phyloP scores from a whole-genome alignment of 768 basidiomycete genomes.

The Neoboletus subvelutipes region DNA sequence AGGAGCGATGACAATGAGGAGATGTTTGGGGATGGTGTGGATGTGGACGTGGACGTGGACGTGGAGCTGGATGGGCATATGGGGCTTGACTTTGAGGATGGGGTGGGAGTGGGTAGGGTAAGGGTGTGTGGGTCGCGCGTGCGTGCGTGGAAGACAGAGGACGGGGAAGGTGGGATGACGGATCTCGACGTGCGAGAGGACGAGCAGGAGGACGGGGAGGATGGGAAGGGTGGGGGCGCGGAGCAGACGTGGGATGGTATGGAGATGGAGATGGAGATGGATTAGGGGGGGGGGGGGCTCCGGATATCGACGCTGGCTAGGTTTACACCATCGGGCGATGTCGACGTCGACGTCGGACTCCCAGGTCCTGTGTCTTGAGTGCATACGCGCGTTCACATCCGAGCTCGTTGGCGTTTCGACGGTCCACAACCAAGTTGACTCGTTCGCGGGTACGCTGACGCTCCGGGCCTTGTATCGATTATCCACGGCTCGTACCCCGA shows the following conservation, averaged over 20 bases:
- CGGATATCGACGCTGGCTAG: background rate
- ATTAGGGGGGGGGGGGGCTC: background rate
- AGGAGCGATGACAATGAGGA: conserved; percentile 36
- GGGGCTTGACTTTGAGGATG: background rate
- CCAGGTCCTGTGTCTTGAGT: no score
- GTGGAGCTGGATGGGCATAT: background rate
- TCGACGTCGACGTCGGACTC: background rate
- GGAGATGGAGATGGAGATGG: conserved; percentile 54
- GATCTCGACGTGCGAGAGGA: conserved; percentile 2
- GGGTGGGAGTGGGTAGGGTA: background rate
- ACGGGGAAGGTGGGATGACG: background rate
- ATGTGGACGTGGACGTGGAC: background rate
- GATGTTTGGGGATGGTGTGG: background rate
- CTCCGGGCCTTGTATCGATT: background rate
- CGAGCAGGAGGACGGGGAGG: background rate
- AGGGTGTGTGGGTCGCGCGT: background rate
- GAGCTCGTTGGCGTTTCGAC: background rate
- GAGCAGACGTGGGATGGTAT: conserved; percentile 40
- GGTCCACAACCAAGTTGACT: background rate
- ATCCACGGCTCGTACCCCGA: background rate
- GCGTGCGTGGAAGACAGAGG: conserved; percentile 3
- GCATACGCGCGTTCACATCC: background rate
- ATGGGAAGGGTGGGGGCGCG: background rate
- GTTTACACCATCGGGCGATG: background rate
- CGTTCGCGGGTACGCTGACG: background rate